phyloP scores from a whole-genome alignment of 495 filamentous ascomycete species.

The Penicillium nucicola region DNA sequence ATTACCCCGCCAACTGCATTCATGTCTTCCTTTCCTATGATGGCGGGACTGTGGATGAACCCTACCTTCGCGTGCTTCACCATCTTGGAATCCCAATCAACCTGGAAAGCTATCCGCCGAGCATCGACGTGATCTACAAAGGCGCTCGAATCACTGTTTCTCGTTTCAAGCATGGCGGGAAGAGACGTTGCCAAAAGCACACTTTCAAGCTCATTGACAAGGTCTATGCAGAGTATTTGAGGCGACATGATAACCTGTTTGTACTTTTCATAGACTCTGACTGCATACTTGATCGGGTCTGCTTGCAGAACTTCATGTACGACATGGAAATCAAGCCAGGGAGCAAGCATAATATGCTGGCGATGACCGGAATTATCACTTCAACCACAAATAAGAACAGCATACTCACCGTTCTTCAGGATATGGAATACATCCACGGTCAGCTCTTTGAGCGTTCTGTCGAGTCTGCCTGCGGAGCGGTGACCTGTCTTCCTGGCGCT shows the following conservation, averaged over 20 bases:
- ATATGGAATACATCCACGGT: constrained; percentile 98
- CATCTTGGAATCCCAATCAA: constrained; percentile 81
- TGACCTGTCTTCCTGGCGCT: constrained; percentile 93
- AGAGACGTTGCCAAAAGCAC: constrained; percentile 88
- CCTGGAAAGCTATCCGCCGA: constrained; percentile 75
- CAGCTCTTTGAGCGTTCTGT: constrained; percentile 97
- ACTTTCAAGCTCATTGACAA: constrained; percentile 95
- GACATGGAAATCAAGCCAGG: constrained; percentile 98
- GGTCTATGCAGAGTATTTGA: constrained; percentile 86
- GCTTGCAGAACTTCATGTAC: constrained; percentile 97
- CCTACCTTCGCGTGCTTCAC: constrained; percentile 85
- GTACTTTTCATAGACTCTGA: constrained; percentile 98
- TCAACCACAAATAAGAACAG: constrained; percentile 87
- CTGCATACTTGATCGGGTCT: constrained; percentile 89
- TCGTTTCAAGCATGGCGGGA: constrained; percentile 90
- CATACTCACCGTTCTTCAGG: constrained; percentile 88
- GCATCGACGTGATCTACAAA: constrained; percentile 86
- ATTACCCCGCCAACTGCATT: constrained; percentile 89
- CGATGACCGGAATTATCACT: constrained; percentile 98
- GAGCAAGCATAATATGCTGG: constrained; percentile 89
- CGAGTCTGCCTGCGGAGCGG: constrained; percentile 90
- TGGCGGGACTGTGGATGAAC: constrained; percentile 80
- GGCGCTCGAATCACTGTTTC: constrained; percentile 85
- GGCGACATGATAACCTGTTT: constrained; percentile 87
- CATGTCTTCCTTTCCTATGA: constrained; percentile 98